Evolutionary conservation across 768 basidiomycete species (phyloP).

Genomic region (Cystofilobasidium capitatum): DNA sequence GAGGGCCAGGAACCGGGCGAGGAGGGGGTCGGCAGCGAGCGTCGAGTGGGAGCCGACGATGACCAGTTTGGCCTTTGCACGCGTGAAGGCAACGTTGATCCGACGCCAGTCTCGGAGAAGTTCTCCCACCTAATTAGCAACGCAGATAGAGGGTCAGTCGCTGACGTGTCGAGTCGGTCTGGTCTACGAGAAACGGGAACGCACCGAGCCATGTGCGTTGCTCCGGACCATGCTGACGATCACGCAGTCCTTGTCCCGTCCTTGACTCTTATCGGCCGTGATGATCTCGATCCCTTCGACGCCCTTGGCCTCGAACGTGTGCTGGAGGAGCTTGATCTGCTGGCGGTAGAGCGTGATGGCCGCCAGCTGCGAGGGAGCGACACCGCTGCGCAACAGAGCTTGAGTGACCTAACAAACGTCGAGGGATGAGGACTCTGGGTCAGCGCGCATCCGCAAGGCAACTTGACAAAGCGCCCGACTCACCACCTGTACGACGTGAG

Average conservation of each 20-base stretch:
- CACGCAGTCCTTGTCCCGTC: constrained; percentile 89
- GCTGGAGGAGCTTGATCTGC: constrained; percentile 78
- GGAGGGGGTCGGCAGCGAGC: constrained; percentile 45
- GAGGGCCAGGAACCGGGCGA: constrained; percentile 65
- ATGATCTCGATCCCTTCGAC: constrained; percentile 53
- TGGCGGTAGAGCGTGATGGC: constrained; percentile 88
- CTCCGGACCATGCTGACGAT: constrained; percentile 86
- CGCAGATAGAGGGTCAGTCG: neutral
- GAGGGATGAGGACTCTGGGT: neutral
- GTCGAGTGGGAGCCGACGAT: constrained; percentile 82
- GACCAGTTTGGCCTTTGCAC: constrained; percentile 79
- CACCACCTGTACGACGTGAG: constrained; percentile 43
- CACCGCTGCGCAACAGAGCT: constrained; percentile 56
- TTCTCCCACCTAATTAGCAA: constrained; percentile 57
- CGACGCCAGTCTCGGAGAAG: constrained; percentile 90
- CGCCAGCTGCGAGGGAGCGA: constrained; percentile 63
- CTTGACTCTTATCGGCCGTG: constrained; percentile 88
- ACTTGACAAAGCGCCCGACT: constrained; percentile 13
- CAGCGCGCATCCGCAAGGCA: too few relatives aligned
- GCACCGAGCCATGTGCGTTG: constrained; percentile 63
- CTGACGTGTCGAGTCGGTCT: neutral
- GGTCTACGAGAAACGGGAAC: constrained; percentile 33
- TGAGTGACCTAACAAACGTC: constrained; percentile 59
- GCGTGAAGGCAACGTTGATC: constrained; percentile 93
- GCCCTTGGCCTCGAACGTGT: constrained; percentile 32